phyloP scores from a whole-genome alignment of 1,284 basidiomycete genomes.

The Ustilago vetiveriae region DNA sequence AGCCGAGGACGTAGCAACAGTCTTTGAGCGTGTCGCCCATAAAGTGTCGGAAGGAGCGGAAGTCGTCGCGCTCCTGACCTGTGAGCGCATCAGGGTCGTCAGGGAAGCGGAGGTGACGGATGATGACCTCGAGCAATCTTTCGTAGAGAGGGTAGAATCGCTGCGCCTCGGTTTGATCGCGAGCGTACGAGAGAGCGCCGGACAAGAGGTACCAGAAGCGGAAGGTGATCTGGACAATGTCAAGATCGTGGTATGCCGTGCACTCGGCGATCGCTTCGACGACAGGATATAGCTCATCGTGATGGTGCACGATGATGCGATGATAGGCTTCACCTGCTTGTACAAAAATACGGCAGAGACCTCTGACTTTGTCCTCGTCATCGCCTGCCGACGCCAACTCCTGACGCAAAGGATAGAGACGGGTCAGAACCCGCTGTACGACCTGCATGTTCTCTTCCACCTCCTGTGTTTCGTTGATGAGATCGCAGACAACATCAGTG shows the following conservation, averaged over 20 bases:
- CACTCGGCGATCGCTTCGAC: constrained; percentile 95
- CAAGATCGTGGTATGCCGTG: constrained; percentile 89
- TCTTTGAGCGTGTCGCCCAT: constrained; percentile 99
- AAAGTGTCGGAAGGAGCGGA: constrained; percentile 92
- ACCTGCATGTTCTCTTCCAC: constrained; percentile 90
- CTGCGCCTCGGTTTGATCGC: constrained; percentile 50
- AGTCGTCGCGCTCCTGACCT: constrained; percentile 89
- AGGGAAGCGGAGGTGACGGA: constrained; percentile 92
- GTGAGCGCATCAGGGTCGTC: constrained; percentile 74
- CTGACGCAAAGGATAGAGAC: constrained; percentile 51
- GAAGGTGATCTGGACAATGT: constrained; percentile 97
- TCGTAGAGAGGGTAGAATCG: constrained; percentile 83
- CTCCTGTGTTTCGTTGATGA: constrained; percentile 98
- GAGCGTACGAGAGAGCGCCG: constrained; percentile 70
- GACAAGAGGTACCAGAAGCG: constrained; percentile 89
- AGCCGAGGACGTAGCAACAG: constrained; percentile 92
- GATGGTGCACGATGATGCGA: constrained; percentile 85
- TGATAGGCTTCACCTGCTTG: constrained; percentile 97
- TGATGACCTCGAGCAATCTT: constrained; percentile 84
- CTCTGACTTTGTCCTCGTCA: constrained; percentile 87
- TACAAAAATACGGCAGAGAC: constrained; percentile 88
- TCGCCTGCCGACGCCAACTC: constrained; percentile 62
- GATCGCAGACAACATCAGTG: constrained; percentile 89
- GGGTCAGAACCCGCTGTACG: constrained; percentile 85
- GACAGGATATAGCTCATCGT: constrained; percentile 88